Evolutionary conservation across 306 rosid genomes (phyloP), one percentile per base, ranked within the genome.

Genomic region (Gillenia trifoliata): DNA sequence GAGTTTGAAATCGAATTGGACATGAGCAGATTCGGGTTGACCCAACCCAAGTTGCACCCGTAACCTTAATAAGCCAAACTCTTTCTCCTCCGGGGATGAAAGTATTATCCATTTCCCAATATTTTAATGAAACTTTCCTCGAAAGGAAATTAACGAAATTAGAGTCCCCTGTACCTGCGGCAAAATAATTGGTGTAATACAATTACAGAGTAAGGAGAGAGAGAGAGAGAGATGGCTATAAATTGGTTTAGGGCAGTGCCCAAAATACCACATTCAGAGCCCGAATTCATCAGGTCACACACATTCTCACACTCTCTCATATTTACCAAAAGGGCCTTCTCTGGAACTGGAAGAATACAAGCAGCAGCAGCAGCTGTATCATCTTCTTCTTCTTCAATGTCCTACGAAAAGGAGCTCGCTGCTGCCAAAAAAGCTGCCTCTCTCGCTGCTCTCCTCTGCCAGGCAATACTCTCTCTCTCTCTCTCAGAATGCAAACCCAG

Each of bases 371-470:
- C 82, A 7, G 41, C 41, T 36, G 7, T 36, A 8, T 36, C 41
- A 8, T 36, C 11, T 36, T 36, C 41, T 36, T 26, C 74, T 76
- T 83, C 88, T 75, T 82, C 96, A 31, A 91, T 91, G 97, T 31
- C 96, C 79, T 93, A 89, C 85, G 91, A 91, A 30, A 91, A 88
- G 71, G 97, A 93, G 76, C 96, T 93, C 76, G 85, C 86, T 4
- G 96, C 98, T 73, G 98, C 98, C 23, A 93, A 82, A 84, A 89
- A 85, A 85, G 97, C 97, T 3, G 93, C 94, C 68, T 75, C 94
- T 77, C 86, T 93, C 76, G 98, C 98, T 29, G 88, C 97, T 75
- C 82, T 80, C 52, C 94, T 93, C 81, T 93, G 97, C 79, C 97
- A 93, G 96, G 98, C 78, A 88, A 28, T 33, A 57, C 65, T 66